Conservation (phyloP, 768 basidiomycete species). For the Kwoniella shandongensis region DNA sequence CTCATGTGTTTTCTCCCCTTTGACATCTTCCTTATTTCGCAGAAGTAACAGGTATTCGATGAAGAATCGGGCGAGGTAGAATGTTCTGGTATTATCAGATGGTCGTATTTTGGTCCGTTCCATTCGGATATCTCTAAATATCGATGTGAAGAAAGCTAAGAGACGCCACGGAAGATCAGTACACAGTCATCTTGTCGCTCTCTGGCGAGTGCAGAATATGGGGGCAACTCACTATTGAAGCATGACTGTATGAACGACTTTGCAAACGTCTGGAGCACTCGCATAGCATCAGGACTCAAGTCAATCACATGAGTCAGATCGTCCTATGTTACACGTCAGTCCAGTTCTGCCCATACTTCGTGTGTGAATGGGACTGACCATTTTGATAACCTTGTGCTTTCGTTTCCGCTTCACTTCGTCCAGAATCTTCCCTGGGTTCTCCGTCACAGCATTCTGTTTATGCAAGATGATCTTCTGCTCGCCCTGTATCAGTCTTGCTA, state of each 20-base stretch:
- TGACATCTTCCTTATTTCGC: constrained; percentile 51
- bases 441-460: constrained; percentile 74
- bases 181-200: too few species aligned
- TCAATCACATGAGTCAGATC: constrained; percentile 34
- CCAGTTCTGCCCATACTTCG: too few species aligned
- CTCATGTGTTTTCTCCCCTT: constrained; percentile 5
- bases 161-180: constrained; percentile 7
- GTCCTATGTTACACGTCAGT: constrained; percentile 25
- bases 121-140: constrained; percentile 90
- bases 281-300: constrained; percentile 53
- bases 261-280: constrained; percentile 65
- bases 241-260: constrained; percentile 73
- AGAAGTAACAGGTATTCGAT: constrained; percentile 78
- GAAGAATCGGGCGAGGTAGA: constrained; percentile 87
- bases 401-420: constrained; percentile 48
- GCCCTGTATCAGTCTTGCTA: constrained; percentile 36
- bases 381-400: constrained; percentile 29
- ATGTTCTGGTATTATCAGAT: constrained; percentile 84
- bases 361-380: constrained; percentile 21
- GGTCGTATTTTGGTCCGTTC: constrained; percentile 91
- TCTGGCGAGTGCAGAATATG: not conserved
- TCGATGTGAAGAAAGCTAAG: constrained; percentile 76
- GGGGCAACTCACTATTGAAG: constrained; percentile 85
- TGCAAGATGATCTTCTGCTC: constrained; percentile 66
- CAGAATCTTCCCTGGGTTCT: constrained; percentile 50